These are phyloP conservation scores for Theobroma grandiflorum DNA, from an alignment of 441 rosid species.

Conservation along the genomic window DNA sequence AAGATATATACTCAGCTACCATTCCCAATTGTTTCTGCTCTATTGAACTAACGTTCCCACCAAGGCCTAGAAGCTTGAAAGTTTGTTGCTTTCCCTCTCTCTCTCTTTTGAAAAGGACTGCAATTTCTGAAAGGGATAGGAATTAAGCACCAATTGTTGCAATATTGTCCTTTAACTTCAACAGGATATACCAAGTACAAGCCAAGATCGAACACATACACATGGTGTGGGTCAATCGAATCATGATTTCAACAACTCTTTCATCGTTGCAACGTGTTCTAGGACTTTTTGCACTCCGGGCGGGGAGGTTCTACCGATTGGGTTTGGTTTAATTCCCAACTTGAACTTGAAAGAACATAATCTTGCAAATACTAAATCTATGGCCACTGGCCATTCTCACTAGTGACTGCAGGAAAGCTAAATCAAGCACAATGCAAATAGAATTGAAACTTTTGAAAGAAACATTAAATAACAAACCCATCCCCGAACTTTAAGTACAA, in stretches of 20 bases:
- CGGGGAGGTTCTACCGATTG: background rate
- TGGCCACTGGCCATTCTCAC: too few relatives aligned
- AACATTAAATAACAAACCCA: too few relatives aligned
- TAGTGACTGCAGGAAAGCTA: too few relatives aligned
- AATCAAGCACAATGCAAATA: too few relatives aligned
- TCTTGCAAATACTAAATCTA: too few relatives aligned
- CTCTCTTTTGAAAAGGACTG: background rate
- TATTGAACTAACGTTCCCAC: constrained; percentile 11
- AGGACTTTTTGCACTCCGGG: too few relatives aligned
- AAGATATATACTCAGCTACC: constrained; percentile 1
- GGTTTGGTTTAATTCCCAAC: background rate
- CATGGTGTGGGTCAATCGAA: background rate
- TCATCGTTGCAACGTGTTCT: background rate
- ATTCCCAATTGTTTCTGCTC: background rate
- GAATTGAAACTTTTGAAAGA: too few relatives aligned
- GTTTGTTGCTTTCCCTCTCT: constrained; percentile 14
- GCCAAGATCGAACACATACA: background rate
- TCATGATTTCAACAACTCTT: background rate
- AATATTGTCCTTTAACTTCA: background rate
- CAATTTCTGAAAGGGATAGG: background rate
- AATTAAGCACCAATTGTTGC: background rate
- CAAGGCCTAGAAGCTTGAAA: constrained; percentile 7
- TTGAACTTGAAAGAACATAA: background rate
- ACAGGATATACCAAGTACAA: background rate
- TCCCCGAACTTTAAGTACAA: background rate